Evolutionary conservation across 768 basidiomycete genomes (phyloP), one percentile per base, ranked within the genome.

Genomic region (Leccinellum rugosiceps): DNA sequence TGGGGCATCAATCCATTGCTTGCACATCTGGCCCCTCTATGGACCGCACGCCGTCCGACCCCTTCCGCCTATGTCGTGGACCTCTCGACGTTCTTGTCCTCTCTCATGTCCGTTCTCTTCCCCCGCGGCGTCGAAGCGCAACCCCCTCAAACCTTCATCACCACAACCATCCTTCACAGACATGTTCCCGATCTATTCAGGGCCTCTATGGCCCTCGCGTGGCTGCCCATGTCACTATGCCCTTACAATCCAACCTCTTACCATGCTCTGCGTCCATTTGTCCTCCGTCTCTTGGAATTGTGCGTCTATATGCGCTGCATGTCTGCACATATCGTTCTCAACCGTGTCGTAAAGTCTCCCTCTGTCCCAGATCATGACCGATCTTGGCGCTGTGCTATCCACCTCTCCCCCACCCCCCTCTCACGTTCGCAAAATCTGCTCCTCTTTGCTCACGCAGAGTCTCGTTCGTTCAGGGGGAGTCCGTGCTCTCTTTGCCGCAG

Each of bases 381-480:
- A 86, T 10, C 77, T 92, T 6, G 87, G 87, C 5, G 66, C 74
- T 26, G 77, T 88, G n/a, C 63, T 90, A 30, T 78, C 85, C 3
- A 70, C 72, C 47, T 56, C 65, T 10, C 68, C 75, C 11, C 67
- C 73, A 2, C 75, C 77, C 1, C 76, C 82, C 4, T 56, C 70
- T 15, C 82, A 90, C 64, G 79, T 83, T 32, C 79, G 80, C 41
- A 87, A 79, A 64, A 63, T 83, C 30, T 88, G 84, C 61, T 75
- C 81, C 0, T 77, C 77, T n/a, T 74, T 91, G 31, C 80, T 94
- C 25, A 86, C 84, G 61, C 78, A 80, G 56, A 90, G 92, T 66
- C 71, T 94, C 10, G 72, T 90, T 21, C 83, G 88, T 21, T 82
- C 84, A 0, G 81, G 84, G 23, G 92, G 92, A 1, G 77, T 93